Conservation (phyloP, 495 filamentous ascomycete species). For the Neurospora sp. region DNA sequence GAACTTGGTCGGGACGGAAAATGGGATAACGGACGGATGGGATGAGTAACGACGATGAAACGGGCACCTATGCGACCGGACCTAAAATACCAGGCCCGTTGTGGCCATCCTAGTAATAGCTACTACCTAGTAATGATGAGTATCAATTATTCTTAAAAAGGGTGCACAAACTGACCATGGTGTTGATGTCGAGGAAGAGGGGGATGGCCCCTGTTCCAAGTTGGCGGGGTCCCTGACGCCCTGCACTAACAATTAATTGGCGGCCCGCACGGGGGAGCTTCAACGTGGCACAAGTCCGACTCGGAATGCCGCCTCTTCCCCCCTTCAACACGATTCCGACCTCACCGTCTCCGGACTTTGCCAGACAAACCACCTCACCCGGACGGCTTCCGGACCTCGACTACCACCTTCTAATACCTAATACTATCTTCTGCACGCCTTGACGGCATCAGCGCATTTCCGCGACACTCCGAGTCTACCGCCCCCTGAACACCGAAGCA, state of each 20-base stretch:
- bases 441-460: not conserved
- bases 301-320: not conserved
- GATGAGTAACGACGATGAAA: not conserved
- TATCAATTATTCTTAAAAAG: not conserved
- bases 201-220: not conserved
- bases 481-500: not conserved
- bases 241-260: not conserved
- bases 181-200: not conserved
- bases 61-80: not conserved
- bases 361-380: not conserved
- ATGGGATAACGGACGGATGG: not conserved
- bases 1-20: not conserved
- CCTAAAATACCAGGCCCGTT: not conserved
- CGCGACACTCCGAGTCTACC: not conserved
- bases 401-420: not conserved
- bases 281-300: not conserved
- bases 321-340: not conserved
- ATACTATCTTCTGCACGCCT: not conserved
- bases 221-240: not conserved
- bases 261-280: not conserved
- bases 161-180: no score
- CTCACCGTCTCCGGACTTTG: not conserved
- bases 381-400: not conserved
- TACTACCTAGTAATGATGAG: not conserved
- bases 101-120: not conserved